phyloP scores from a whole-genome alignment of 2,329 filamentous ascomycete genomes.

The Cladobotryum mycophilum region DNA sequence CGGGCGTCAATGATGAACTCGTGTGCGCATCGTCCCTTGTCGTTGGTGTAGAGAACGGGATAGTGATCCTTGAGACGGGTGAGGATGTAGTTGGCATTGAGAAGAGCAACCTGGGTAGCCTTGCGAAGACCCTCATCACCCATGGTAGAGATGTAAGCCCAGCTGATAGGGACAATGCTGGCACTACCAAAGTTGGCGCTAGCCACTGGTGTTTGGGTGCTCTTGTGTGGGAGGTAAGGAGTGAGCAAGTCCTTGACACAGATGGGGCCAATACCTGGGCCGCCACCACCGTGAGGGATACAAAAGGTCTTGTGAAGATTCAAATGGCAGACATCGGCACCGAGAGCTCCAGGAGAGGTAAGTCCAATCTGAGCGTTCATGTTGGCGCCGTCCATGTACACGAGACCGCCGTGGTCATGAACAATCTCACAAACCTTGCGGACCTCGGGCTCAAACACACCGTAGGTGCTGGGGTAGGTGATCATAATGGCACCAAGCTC shows the following conservation, averaged over 20 bases:
- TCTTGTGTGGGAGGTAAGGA: conserved; percentile 52
- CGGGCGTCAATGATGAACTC: conserved; percentile 94
- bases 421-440: conserved; percentile 81
- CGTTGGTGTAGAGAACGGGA: conserved; percentile 88
- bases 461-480: conserved; percentile 91
- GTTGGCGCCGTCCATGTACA: conserved; percentile 98
- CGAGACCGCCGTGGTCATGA: conserved; percentile 81
- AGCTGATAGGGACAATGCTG: conserved; percentile 88
- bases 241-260: conserved; percentile 79
- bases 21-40: conserved; percentile 81
- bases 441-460: conserved; percentile 86
- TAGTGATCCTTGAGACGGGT: conserved; percentile 81
- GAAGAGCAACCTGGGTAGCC: conserved; percentile 84
- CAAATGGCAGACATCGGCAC: conserved; percentile 92
- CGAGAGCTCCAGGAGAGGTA: conserved; percentile 90
- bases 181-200: conserved; percentile 83
- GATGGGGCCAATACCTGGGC: conserved; percentile 89
- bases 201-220: conserved; percentile 56
- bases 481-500: conserved; percentile 92
- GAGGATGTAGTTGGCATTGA: conserved; percentile 96
- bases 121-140: conserved; percentile 71
- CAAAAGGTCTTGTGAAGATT: conserved; percentile 99
- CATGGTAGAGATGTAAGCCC: conserved; percentile 96
- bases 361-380: conserved; percentile 98
- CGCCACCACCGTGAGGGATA: conserved; percentile 92